Conservation (phyloP, 202 grass and related monocot genomes). For the Setaria italica region DNA sequence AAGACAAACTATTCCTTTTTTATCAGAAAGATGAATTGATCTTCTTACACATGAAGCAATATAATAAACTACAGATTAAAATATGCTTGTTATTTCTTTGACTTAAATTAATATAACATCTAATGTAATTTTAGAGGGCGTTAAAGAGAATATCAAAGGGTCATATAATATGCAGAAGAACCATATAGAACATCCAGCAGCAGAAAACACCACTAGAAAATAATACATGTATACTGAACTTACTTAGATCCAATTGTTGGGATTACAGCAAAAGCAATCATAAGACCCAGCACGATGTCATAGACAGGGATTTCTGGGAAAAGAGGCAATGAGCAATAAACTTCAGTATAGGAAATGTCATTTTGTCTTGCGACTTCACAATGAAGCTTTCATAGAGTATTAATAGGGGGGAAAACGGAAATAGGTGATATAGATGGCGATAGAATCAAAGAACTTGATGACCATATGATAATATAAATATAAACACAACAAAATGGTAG, state of each 20-base stretch:
- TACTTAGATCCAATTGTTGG: constrained; percentile 82
- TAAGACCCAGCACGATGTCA: constrained; percentile 63
- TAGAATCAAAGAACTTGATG: constrained; percentile 1
- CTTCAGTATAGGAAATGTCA: constrained; percentile 32
- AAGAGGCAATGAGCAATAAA: constrained; percentile 32
- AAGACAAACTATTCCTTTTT: background rate
- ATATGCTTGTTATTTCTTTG: background rate
- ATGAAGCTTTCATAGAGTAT: background rate
- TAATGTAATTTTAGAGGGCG: constrained; percentile 1
- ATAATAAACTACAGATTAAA: background rate
- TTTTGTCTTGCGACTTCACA: background rate
- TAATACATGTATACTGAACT: constrained; percentile 23
- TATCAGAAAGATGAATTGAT: background rate
- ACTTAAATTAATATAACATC: background rate
- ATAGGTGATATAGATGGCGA: background rate
- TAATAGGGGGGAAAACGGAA: background rate
- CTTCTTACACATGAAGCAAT: background rate
- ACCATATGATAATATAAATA: constrained; percentile 2
- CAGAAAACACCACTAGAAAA: constrained; percentile 13
- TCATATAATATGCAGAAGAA: constrained; percentile 3
- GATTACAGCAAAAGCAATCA: constrained; percentile 78
- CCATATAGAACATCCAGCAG: background rate
- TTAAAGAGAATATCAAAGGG: constrained; percentile 7
- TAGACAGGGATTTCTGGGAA: constrained; percentile 68
- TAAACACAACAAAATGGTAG: background rate